Evolutionary conservation across 1,284 basidiomycete species (phyloP).

Genomic region (Coniferiporia weirii): DNA sequence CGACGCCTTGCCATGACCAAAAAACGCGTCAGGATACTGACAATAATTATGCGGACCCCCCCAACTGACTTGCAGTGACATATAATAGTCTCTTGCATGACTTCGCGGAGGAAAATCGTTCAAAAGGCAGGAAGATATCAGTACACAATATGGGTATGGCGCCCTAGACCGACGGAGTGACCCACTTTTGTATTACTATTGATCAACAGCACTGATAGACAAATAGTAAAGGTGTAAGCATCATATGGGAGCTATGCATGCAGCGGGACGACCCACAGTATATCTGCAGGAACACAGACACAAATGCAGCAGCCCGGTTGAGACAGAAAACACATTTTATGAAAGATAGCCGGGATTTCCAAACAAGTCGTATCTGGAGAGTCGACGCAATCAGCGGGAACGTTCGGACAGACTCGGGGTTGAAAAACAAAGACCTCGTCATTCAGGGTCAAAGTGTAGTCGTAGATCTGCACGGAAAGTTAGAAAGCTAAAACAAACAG

Average conservation of each 20-base stretch:
- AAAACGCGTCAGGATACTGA: background rate
- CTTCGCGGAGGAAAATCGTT: background rate
- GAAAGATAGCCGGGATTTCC: background rate
- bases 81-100: background rate
- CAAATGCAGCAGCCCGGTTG: background rate
- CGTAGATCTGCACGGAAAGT: background rate
- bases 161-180: background rate
- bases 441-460: background rate
- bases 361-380: background rate
- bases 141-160: too few species aligned
- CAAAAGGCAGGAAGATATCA: too few species aligned
- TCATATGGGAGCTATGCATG: background rate
- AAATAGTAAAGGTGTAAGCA: background rate
- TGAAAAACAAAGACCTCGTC: background rate
- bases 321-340: background rate
- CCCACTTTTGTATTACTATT: background rate
- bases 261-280: background rate
- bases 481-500: background rate
- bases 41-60: background rate
- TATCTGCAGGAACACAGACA: background rate
- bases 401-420: background rate
- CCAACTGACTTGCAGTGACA: background rate
- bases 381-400: background rate
- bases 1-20: background rate
- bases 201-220: background rate